These are phyloP conservation scores for Thielaviopsis euricoi DNA, from an alignment of 2,329 filamentous ascomycete species.

Conservation along the genomic window DNA sequence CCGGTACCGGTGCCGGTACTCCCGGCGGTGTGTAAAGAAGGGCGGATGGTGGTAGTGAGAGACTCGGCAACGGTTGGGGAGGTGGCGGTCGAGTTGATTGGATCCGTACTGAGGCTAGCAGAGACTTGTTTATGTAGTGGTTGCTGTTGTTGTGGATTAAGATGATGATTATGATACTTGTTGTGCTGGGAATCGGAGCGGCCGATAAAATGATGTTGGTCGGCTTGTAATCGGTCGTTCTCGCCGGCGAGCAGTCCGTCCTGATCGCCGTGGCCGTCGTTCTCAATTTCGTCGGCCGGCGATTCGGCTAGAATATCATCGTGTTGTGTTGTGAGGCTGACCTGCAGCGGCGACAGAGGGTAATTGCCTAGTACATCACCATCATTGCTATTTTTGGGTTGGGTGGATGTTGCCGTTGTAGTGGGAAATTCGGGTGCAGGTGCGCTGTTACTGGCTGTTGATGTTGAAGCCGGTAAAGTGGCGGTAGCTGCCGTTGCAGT, in stretches of 20 bases:
- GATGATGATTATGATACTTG: not conserved
- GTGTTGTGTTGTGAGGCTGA: not conserved
- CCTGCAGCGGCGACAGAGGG: not conserved
- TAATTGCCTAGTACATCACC: not conserved
- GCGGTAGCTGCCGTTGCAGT: not conserved
- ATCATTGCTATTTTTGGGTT: not conserved
- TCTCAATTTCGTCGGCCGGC: not conserved
- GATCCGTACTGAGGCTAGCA: not conserved
- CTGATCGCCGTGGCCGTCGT: not conserved
- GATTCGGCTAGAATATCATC: not conserved
- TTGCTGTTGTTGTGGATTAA: not conserved
- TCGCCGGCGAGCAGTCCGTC: not conserved
- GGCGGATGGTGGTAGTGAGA: not conserved
- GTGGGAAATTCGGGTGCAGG: not conserved
- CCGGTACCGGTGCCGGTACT: not conserved
- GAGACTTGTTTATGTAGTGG: not conserved
- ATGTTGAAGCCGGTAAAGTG: not conserved
- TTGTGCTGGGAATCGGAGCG: not conserved
- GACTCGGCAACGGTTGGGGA: conserved; percentile 1
- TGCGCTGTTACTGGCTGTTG: not conserved
- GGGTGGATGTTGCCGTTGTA: not conserved
- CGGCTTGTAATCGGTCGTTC: not conserved
- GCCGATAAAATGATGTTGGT: not conserved
- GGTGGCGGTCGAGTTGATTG: not conserved
- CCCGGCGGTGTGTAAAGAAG: not conserved